Conservation (phyloP, 2,329 filamentous ascomycete genomes). For the Fusarium armeniacum region DNA sequence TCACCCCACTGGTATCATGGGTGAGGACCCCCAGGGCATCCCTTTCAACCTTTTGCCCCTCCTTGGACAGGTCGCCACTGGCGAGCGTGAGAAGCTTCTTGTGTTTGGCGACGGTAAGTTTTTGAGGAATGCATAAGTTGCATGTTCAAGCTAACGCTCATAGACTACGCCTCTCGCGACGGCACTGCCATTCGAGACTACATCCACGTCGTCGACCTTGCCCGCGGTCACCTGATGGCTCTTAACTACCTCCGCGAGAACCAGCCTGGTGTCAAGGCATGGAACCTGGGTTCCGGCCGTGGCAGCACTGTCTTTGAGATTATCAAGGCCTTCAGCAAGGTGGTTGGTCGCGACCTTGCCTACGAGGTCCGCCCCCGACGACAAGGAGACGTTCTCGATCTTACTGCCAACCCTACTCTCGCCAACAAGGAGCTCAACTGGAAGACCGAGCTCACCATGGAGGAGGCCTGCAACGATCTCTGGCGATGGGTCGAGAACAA, state of each 20-base stretch:
- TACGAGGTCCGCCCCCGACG: conserved; percentile 89
- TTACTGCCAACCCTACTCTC: conserved; percentile 89
- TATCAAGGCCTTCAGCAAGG: conserved; percentile 91
- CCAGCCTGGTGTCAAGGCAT: conserved; percentile 90
- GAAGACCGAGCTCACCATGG: conserved; percentile 91
- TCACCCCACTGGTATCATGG: conserved; percentile 96
- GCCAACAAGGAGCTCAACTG: conserved; percentile 92
- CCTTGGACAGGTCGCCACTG: conserved; percentile 94
- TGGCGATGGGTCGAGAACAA: conserved; percentile 99
- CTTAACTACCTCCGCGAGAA: conserved; percentile 89
- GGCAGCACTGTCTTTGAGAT: conserved; percentile 98
- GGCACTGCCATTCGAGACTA: conserved; percentile 97
- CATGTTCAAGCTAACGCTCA: conserved; percentile 36
- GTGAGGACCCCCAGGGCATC: conserved; percentile 95
- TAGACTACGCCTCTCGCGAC: conserved; percentile 91
- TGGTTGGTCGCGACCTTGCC: conserved; percentile 86
- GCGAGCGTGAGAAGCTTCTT: conserved; percentile 91
- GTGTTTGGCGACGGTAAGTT: conserved; percentile 92
- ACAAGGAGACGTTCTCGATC: conserved; percentile 90
- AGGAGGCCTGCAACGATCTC: conserved; percentile 92
- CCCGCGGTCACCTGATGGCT: conserved; percentile 86
- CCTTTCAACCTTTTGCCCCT: conserved; percentile 96
- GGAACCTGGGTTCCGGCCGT: conserved; percentile 95
- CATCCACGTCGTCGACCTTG: conserved; percentile 94
- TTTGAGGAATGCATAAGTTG: neutral